Evolutionary conservation across 148 eudicot genomes (phyloP), one percentile per base, ranked within the genome.

Genomic region (Arctostaphylos glauca): DNA sequence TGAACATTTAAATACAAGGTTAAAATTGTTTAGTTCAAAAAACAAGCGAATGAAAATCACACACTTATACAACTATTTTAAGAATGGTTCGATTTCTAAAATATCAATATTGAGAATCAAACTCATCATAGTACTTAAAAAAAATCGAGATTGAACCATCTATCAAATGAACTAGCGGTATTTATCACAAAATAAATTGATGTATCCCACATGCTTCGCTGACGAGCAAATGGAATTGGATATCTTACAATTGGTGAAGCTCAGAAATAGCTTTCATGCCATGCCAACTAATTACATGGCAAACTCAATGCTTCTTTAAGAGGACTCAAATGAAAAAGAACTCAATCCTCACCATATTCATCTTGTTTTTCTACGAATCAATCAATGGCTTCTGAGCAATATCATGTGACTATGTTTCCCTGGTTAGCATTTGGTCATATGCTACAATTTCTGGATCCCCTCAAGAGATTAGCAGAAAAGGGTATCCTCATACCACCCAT

Each of bases 341-440:
- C 25, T n/a, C 56, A 31, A 75, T 38, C 38, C 10, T 1, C 52
- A 3, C 53, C 38, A 46, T 31, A 38, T 74, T 6, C 19, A 46
- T 6, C 3, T 74, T 5, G 12, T 31, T 31, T 16, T 19, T 25
- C 52, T 4, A 74, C 10, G 4, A 75, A 43, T 23, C 8, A 0
- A 38, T 38, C 56, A 56, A 75, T 49, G 59, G 78, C 78, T 48
- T 48, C 78, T 6, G 15, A 75, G 10, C 56, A 77, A 38, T 47
- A 43, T 70, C 92, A 88, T 2, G 70, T 88, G 49, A 81, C 84
- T 55, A 82, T 88, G 88, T 79, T 88, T 56, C 90, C 92, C 72
- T 88, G 87, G 87, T 67, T 73, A 46, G 90, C 90, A 16, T 89
- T 89, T 67, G 92, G 92, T 41, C 92, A 86, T 76, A 82, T 88